Evolutionary conservation across 176 grass and related monocot genomes (phyloP).

Genomic region (Eragrostis nindensis): DNA sequence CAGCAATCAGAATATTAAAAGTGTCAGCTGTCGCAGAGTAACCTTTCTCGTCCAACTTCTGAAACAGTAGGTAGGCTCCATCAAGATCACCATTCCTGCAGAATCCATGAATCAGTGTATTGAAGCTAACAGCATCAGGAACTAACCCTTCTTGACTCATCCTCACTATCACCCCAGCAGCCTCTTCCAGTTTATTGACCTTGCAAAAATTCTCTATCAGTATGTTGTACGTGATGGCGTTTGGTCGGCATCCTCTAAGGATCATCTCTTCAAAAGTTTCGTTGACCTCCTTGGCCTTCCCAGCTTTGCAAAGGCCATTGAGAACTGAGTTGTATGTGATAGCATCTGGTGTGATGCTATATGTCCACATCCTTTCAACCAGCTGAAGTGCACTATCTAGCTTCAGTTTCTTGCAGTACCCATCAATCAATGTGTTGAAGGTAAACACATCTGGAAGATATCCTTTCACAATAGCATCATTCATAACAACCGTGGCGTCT

Average conservation of each 20-base stretch:
- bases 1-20: constrained; percentile 84
- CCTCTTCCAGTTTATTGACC: constrained; percentile 64
- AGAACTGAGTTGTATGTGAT: constrained; percentile 90
- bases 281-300: constrained; percentile 76
- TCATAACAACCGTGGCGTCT: constrained; percentile 76
- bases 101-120: constrained; percentile 85
- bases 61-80: constrained; percentile 75
- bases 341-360: constrained; percentile 65
- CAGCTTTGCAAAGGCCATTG: constrained; percentile 91
- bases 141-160: constrained; percentile 84
- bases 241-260: constrained; percentile 69
- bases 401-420: constrained; percentile 82
- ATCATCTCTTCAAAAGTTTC: constrained; percentile 82
- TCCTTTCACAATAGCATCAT: constrained; percentile 83
- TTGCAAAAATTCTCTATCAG: constrained; percentile 85
- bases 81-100: constrained; percentile 80
- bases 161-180: constrained; percentile 67
- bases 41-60: constrained; percentile 65
- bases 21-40: constrained; percentile 74
- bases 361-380: constrained; percentile 89
- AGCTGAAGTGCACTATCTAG: constrained; percentile 81
- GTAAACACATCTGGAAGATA: constrained; percentile 86
- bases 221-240: constrained; percentile 88
- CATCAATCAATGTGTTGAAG: constrained; percentile 94
- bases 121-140: constrained; percentile 87